Base-by-base conservation (phyloP, 208 protist genomes). In the Angomonas deanei region DNA sequence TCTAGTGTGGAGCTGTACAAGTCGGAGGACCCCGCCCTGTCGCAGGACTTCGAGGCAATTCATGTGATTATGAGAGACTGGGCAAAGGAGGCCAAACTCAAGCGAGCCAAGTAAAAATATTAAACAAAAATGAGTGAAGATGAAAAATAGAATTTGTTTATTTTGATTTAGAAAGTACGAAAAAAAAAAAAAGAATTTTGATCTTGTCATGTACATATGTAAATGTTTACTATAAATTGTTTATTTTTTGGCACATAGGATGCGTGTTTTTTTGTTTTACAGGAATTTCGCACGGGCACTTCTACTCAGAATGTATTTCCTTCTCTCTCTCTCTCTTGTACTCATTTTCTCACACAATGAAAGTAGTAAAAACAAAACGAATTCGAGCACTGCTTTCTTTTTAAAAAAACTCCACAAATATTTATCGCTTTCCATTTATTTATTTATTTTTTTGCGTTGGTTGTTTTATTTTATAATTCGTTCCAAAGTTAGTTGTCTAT, bases 31-130 rank as follows among this genome's bases (percentile, higher is more conserved):
- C 71, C 74, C 19, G 55, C 66, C 23, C 50, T 83, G 11, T 33
- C 78, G 23, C 68, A 81, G 24, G 77, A 97, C 72, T 96, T 93
- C 57, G 82, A 93, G 31, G 70, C 61, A 34, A 97, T 98, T 31
- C 59, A 82, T 19, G 70, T 67, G n/a, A 62, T 94, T 2, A 98
- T 98, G 80, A 94, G 89, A 57, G 94, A 98, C 54, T 98, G 95
- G 94, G 80, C 82, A 28, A 97, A 94, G 66, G 92, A 97, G 8
- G 88, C 87, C 23, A 93, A 94, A 49, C 39, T 92, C 30, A 89
- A 88, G 64, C 67, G 81, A 24, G 77, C 74, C 50, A 56, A 56
- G 27, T 56, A 56, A 31, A 77, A 74, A 58, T 30, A 52, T n/a
- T 27, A 60, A 13, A 4, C 3, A 60, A 21, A 4, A 5, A 56